Evolutionary conservation across 1,284 basidiomycete genomes (phyloP).

Genomic region (Boletus semigastroideus): DNA sequence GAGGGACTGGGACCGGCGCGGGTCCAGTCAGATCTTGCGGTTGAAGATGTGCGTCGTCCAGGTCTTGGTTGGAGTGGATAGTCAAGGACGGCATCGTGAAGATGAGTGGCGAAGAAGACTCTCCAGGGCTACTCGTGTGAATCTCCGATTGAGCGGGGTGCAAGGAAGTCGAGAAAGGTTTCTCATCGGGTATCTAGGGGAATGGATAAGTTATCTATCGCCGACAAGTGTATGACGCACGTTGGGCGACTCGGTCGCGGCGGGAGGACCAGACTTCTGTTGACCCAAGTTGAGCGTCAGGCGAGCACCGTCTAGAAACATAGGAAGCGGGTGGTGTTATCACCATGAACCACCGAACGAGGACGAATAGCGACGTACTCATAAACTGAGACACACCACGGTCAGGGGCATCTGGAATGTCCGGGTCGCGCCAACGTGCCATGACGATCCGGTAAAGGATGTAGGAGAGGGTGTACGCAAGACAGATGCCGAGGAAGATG

Average conservation of each 20-base stretch:
- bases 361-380: conserved; percentile 19
- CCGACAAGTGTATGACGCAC: conserved; percentile 12
- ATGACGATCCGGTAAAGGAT: conserved; percentile 29
- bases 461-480: conserved; percentile 29
- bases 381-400: conserved; percentile 30
- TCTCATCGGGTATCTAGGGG: conserved; percentile 18
- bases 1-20: not conserved
- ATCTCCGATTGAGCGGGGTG: conserved; percentile 2
- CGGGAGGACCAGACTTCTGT: conserved; percentile 1
- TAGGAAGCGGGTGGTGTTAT: not conserved
- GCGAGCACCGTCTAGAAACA: conserved; percentile 24
- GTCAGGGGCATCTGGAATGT: conserved; percentile 20
- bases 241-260: conserved; percentile 1
- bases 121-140: conserved; percentile 6
- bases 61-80: conserved; percentile 5
- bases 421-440: conserved; percentile 14
- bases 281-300: conserved; percentile 24
- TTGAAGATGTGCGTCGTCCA: not conserved
- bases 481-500: conserved; percentile 26
- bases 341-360: not conserved
- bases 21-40: not conserved
- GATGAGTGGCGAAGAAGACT: conserved; percentile 15
- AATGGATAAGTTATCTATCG: not conserved
- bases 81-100: conserved; percentile 15
- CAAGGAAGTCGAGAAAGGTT: conserved; percentile 11